Percentiles rank a stretch among this genome's conserved stretches.
These are phyloP conservation scores for Tricholomella constricta DNA, from an alignment of 768 basidiomycete genomes.

Conservation along the genomic window DNA sequence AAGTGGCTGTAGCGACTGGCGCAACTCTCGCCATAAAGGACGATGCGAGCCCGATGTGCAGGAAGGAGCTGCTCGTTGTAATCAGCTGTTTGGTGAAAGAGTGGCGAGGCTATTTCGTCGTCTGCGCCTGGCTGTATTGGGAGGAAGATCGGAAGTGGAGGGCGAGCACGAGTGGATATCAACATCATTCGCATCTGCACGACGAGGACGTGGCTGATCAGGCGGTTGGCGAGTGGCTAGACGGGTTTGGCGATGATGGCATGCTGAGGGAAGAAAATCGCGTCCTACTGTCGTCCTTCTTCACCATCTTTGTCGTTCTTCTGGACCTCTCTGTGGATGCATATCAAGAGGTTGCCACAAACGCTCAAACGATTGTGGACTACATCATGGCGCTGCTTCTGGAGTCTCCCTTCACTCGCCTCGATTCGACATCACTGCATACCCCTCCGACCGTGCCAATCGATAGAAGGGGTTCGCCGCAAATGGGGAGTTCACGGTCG, in stretches of 20 bases:
- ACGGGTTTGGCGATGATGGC: conserved; percentile 66
- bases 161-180: conserved; percentile 32
- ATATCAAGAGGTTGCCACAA: conserved; percentile 87
- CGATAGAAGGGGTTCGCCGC: conserved; percentile 38
- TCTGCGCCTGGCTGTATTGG: conserved; percentile 96
- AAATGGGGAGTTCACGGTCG: conserved; percentile 41
- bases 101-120: conserved; percentile 94
- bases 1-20: conserved; percentile 89
- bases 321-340: conserved; percentile 92
- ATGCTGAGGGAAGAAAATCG: conserved; percentile 74
- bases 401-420: conserved; percentile 82
- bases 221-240: conserved; percentile 80
- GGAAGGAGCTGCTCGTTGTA: conserved; percentile 90
- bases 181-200: conserved; percentile 34
- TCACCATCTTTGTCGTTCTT: conserved; percentile 87
- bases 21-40: conserved; percentile 87
- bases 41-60: conserved; percentile 94
- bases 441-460: conserved; percentile 45
- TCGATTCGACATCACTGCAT: conserved; percentile 68
- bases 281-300: conserved; percentile 87
- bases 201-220: conserved; percentile 75
- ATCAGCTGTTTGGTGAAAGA: conserved; percentile 94
- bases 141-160: conserved; percentile 82
- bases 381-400: conserved; percentile 89
- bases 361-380: conserved; percentile 90